Base-by-base conservation (phyloP, 805 yeast genomes). In the Clavispora fructus region DNA sequence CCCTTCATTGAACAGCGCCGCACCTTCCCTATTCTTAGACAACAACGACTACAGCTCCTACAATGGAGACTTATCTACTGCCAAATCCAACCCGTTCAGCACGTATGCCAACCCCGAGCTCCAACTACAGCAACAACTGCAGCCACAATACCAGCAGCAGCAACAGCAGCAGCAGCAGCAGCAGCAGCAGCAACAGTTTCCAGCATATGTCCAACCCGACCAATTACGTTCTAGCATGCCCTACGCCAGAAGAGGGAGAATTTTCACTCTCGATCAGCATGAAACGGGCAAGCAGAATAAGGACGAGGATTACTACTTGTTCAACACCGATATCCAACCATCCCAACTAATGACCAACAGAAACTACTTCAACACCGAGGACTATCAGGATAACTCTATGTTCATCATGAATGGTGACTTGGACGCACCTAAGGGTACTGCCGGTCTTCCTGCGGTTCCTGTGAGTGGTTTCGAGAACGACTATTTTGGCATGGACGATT, bases 321-420 rank as follows among this genome's bases (percentile, higher is more conserved):
- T 60, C 58, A 68, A 71, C 52, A 67, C 76, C 9, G 67, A 70
- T 54, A 65, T 69, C 26, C 69, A 68, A 53, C 76, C 76, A 25
- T 67, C 72, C 29, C 66, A 66, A 32, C 55, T 69, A 44, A 58
- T 68, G 42, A 56, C 60, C 41, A 60, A 58, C 46, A 52, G 49
- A 37, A 49, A 46, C 49, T 55, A 46, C 41, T 55, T 58, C 44
- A 55, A 59, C 48, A 39, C 58, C 8, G 66, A 64, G 39, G 65
- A 63, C 40, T 54, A 40, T 45, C 30, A 50, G 27, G 65, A 62
- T 48, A 59, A 56, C 31, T 61, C 69, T 10, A 60, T 71, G 25
- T 68, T 65, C 40, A 19, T 53, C 27, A 49, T 48, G 50, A 49
- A 49, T 39, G 42, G 44, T 35, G 55, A 49, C 44, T 41, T 52